A percentile compares a stretch with the other conserved stretches of the same genome.
These are phyloP conservation scores for Talaromyces sp. DNA, from an alignment of 2,329 filamentous ascomycete genomes.

Conservation along the genomic window DNA sequence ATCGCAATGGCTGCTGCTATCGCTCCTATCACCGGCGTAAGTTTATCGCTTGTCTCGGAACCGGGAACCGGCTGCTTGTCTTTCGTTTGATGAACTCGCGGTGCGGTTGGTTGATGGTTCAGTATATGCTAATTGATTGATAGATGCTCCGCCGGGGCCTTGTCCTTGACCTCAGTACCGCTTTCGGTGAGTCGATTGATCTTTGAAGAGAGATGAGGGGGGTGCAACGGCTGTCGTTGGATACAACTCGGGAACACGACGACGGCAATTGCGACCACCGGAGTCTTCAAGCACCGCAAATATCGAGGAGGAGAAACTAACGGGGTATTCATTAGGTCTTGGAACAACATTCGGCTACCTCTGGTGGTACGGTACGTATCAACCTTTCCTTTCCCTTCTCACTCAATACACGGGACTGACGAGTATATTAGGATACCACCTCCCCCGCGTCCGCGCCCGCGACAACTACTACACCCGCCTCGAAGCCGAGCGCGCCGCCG, in stretches of 20 bases:
- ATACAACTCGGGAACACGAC: background rate
- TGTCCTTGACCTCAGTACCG: conserved; percentile 66
- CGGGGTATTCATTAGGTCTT: conserved; percentile 50
- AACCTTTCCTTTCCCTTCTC: conserved; percentile 56
- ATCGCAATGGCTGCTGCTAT: conserved; percentile 44
- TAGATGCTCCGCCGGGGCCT: conserved; percentile 66
- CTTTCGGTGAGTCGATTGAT: conserved; percentile 55
- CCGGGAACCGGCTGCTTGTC: conserved; percentile 21
- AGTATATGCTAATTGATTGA: background rate
- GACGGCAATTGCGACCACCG: background rate
- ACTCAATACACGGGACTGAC: background rate
- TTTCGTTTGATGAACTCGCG: background rate
- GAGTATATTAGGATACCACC: conserved; percentile 57
- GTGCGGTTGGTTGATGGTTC: background rate
- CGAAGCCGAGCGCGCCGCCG: conserved; percentile 58
- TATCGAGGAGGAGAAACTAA: background rate
- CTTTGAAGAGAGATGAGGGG: background rate
- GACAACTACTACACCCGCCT: conserved; percentile 64
- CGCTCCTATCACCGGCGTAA: conserved; percentile 50
- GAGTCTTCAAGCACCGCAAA: background rate
- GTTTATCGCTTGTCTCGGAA: conserved; percentile 24
- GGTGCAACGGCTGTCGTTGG: background rate
- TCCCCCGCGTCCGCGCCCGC: conserved; percentile 62
- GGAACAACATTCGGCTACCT: conserved; percentile 62
- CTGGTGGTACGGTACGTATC: conserved; percentile 64